Conservation (phyloP, 176 grass and related monocot genomes). For the Puccinellia tenuiflora region DNA sequence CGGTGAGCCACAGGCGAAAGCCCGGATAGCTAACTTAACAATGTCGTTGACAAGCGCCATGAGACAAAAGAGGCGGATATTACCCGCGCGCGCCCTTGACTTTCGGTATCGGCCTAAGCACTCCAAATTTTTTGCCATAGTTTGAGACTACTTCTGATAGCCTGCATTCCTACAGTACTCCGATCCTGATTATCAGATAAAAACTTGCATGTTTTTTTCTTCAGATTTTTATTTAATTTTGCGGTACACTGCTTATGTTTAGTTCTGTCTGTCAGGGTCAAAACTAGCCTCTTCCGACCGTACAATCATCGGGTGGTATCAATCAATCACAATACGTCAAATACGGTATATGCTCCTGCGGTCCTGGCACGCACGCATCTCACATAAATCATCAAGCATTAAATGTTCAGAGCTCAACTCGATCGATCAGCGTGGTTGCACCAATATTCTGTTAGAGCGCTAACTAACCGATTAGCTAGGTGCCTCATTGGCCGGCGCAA, state of each 20-base stretch:
- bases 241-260: neutral
- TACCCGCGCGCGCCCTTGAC: no score
- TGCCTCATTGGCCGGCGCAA: neutral
- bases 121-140: neutral
- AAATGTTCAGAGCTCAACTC: neutral
- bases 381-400: neutral
- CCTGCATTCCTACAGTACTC: neutral
- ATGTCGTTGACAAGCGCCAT: no score
- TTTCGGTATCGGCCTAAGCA: no score
- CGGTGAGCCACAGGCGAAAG: no score
- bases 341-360: neutral
- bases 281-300: neutral
- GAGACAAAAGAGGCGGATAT: no score
- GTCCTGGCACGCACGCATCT: neutral
- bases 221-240: no score
- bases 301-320: neutral
- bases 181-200: neutral
- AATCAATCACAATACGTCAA: neutral
- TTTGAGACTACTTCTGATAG: neutral
- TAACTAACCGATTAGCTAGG: constrained; percentile 32
- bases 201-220: neutral
- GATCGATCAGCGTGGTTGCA: neutral
- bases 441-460: constrained; percentile 27
- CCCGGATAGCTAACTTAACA: no score
- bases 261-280: neutral